Evolutionary conservation across 202 grass and related monocot species (phyloP), one percentile per base, ranked within the genome.

Genomic region (Miscanthus sacchariflorus): DNA sequence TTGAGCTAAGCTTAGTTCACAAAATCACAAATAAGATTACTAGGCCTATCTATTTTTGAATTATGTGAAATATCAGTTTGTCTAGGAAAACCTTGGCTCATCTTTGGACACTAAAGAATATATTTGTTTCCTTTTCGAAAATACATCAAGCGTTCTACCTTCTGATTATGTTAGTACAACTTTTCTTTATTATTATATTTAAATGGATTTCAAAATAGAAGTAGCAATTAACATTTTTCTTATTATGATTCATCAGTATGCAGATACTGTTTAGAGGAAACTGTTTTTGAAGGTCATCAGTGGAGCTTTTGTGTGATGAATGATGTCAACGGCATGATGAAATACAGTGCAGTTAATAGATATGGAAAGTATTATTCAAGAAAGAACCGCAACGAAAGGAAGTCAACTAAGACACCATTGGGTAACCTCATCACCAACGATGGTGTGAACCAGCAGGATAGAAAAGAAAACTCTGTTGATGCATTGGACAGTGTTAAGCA

Each of bases 211-310:
- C 21, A 56, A 24, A 17, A 54, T 54, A 48, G 63, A 74, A 64
- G 76, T 69, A 48, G 8, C 18, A 14, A 27, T 77, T 85, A 40
- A 0, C 28, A 27, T 61, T 85, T 59, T 42, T 64, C 19, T 90
- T 68, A 80, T 61, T 86, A 35, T 82, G 54, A 71, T 63, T 52
- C 45, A 9, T 56, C 43, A 87, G n/a, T 78, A 6, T 78, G 52
- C 50, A 87, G 84, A 83, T 87, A 87, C 73, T 83, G 33, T 54
- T 21, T 59, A 59, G 50, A 59, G 54, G 18, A 59, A 59, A n/a
- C 54, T 59, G 19, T 59, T 59, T 59, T 59, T 61, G 19, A 61
- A 61, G 21, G 56, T 61, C 56, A 59, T n/a, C 3, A n/a, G 21
- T 61, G 56, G 56, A 23, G 8, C 7, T 61, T 61, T n/a, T 61